Evolutionary conservation across 2,329 filamentous ascomycete genomes (phyloP).

Genomic region (Penicillium sp.): DNA sequence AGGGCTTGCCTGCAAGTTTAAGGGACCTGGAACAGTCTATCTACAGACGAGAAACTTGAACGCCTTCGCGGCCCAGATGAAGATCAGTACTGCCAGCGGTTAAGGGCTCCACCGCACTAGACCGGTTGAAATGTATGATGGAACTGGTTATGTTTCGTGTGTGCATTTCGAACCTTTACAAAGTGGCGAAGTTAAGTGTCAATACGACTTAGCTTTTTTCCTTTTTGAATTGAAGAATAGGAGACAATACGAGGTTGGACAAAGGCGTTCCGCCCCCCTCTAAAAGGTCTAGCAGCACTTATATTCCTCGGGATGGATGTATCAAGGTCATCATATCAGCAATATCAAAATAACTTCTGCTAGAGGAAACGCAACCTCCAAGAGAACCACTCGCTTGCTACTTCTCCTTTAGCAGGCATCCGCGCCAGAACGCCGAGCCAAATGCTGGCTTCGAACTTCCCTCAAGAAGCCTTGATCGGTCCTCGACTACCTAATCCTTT

Average conservation of each 20-base stretch:
- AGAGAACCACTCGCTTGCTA: background rate
- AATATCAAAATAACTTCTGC: too few relatives aligned
- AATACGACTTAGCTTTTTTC: too few relatives aligned
- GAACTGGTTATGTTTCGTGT: too few relatives aligned
- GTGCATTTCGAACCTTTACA: too few relatives aligned
- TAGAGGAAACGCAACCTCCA: background rate
- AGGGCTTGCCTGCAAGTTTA: conserved; percentile 91
- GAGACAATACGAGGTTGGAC: too few relatives aligned
- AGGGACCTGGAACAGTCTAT: conserved; percentile 81
- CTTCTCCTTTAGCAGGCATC: background rate
- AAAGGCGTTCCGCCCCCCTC: too few relatives aligned
- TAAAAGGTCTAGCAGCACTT: background rate
- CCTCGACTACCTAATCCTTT: background rate
- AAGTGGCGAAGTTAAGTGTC: too few relatives aligned
- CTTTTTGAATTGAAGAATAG: too few relatives aligned
- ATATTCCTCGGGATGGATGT: background rate
- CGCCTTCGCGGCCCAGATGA: conserved; percentile 54
- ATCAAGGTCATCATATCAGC: background rate
- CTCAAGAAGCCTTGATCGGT: background rate
- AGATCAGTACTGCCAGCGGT: conserved; percentile 35
- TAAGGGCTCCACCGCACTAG: background rate
- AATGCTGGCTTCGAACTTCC: background rate
- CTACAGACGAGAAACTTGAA: conserved; percentile 86
- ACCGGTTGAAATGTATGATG: too few relatives aligned
- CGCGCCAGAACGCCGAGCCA: background rate